These are phyloP conservation scores for Periglandula ipomoeae DNA, from an alignment of 2,329 filamentous ascomycete genomes.

Conservation along the genomic window DNA sequence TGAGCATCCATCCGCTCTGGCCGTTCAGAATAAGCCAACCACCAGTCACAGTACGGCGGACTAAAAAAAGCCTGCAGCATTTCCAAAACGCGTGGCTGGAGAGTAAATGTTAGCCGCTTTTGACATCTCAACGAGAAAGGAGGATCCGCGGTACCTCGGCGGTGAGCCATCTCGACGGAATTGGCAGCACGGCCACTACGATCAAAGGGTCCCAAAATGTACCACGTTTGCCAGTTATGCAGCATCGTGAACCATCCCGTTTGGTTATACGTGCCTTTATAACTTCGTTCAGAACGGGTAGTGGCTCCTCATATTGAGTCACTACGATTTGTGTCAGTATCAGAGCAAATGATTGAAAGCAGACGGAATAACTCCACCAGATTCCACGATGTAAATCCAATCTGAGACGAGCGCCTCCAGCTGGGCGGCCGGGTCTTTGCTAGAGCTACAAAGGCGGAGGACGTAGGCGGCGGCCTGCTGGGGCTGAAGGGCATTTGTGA, in stretches of 20 bases:
- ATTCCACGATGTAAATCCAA: background rate
- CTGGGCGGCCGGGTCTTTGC: background rate
- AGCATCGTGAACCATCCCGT: background rate
- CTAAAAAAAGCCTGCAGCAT: no score
- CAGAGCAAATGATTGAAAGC: no score
- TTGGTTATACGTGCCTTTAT: background rate
- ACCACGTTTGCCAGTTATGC: background rate
- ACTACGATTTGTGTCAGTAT: no score
- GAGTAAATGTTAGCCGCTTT: no score
- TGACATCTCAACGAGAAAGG: no score
- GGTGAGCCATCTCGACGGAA: background rate
- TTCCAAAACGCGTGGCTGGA: no score
- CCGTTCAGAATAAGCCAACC: no score
- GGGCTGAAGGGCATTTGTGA: background rate
- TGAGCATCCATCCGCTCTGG: background rate
- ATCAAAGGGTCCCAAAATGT: background rate
- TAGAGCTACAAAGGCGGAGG: background rate
- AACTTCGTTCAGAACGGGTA: background rate
- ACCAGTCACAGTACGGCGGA: no score
- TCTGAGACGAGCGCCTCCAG: background rate
- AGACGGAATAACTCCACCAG: no score
- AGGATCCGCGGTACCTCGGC: background rate
- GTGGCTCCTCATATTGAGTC: background rate
- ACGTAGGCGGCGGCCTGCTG: background rate
- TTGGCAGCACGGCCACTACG: background rate